A percentile compares a stretch with the other conserved stretches of the same genome.
phyloP scores from a whole-genome alignment of 2,329 filamentous ascomycete species.

The Lasiodiplodia gonubiensis region DNA sequence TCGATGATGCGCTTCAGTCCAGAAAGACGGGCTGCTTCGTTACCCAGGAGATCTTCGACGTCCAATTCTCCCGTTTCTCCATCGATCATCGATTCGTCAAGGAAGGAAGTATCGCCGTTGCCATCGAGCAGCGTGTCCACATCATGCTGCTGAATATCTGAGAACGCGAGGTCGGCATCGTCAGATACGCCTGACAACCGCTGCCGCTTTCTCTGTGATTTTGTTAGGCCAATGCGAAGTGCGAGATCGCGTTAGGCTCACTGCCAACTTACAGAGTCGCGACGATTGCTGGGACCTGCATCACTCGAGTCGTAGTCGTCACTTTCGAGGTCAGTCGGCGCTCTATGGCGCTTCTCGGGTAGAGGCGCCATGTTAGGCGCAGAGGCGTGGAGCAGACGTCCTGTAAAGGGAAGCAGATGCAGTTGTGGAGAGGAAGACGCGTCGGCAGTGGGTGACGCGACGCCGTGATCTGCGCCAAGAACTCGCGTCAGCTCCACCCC shows the following conservation, averaged over 20 bases:
- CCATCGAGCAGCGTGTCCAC: not conserved
- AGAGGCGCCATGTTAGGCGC: conserved; percentile 19
- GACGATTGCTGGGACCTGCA: conserved; percentile 13
- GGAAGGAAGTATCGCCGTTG: conserved; percentile 1
- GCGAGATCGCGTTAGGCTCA: not conserved
- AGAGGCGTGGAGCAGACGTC: not conserved
- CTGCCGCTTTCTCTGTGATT: conserved; percentile 20
- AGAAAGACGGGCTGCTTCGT: not conserved
- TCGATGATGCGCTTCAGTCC: not conserved
- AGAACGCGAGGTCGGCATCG: not conserved
- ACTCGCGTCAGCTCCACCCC: conserved; percentile 14
- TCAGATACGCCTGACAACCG: not conserved
- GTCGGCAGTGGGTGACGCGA: conserved; percentile 11
- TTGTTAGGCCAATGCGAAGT: not conserved
- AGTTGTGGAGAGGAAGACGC: conserved; percentile 24
- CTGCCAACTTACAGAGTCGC: conserved; percentile 12
- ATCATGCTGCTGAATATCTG: not conserved
- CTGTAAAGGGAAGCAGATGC: not conserved
- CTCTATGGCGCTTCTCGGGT: conserved; percentile 19
- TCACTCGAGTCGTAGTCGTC: conserved; percentile 2
- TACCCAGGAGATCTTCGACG: not conserved
- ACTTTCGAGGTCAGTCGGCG: not conserved
- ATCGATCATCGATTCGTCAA: not conserved
- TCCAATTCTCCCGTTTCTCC: conserved; percentile 2
- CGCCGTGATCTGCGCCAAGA: conserved; percentile 21